Conservation (phyloP, 768 basidiomycete species). For the Pholiota molesta region DNA sequence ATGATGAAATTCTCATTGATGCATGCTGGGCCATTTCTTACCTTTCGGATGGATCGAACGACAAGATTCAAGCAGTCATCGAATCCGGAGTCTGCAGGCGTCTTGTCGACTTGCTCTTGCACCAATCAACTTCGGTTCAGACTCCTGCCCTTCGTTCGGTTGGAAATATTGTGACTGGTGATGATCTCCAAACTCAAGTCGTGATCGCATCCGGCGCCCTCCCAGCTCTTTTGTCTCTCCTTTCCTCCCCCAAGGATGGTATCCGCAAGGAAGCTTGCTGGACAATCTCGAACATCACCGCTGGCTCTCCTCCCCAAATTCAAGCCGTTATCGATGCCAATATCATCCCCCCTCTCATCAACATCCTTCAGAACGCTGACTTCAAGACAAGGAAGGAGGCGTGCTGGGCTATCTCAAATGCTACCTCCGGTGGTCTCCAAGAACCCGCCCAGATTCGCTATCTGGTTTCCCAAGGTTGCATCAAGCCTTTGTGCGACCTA, state of each 20-base stretch:
- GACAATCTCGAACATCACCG: constrained; percentile 99
- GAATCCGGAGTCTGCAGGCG: constrained; percentile 97
- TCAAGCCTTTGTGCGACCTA: constrained; percentile 97
- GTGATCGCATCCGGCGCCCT: constrained; percentile 98
- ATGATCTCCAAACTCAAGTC: constrained; percentile 98
- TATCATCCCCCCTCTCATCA: constrained; percentile 97
- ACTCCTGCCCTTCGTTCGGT: constrained; percentile 98
- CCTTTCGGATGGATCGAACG: constrained; percentile 97
- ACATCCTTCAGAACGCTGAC: constrained; percentile 96
- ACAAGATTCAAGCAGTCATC: constrained; percentile 99
- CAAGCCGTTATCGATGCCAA: constrained; percentile 98
- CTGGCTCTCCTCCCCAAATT: constrained; percentile 95
- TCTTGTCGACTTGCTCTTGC: constrained; percentile 96
- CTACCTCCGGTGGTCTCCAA: constrained; percentile 95
- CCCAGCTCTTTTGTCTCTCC: constrained; percentile 87
- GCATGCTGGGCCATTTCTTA: constrained; percentile 99
- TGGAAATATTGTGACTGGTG: constrained; percentile 99
- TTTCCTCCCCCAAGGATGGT: constrained; percentile 97
- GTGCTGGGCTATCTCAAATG: constrained; percentile 99
- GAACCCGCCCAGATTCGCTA: constrained; percentile 98
- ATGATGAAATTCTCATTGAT: constrained; percentile 98
- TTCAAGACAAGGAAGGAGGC: constrained; percentile 99
- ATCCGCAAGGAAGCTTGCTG: constrained; percentile 99
- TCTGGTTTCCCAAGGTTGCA: constrained; percentile 96
- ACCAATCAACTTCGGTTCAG: constrained; percentile 92